A percentile compares a stretch with the other conserved stretches of the same genome.
These are phyloP conservation scores for Alternaria ethzedia DNA, from an alignment of 2,329 filamentous ascomycete species.

Conservation along the genomic window DNA sequence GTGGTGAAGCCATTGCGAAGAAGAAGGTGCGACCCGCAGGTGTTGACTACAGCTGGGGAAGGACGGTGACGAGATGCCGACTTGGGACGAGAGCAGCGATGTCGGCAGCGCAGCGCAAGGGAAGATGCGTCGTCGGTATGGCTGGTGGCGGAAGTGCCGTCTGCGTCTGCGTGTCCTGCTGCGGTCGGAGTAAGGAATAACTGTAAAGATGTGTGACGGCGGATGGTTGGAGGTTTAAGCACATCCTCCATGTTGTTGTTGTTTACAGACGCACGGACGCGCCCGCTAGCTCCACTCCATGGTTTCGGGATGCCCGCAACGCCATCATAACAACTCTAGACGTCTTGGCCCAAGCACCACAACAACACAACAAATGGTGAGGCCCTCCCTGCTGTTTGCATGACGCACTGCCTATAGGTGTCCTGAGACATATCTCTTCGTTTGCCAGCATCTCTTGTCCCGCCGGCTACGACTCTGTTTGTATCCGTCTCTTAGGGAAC, in stretches of 20 bases:
- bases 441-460: not conserved
- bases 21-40: slow-evolving; percentile 21
- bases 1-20: slow-evolving; percentile 35
- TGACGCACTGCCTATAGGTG: slow-evolving; percentile 6
- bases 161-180: slow-evolving; percentile 27
- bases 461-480: not conserved
- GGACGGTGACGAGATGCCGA: slow-evolving; percentile 18
- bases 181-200: slow-evolving; percentile 39
- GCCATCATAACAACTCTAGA: slow-evolving; percentile 31
- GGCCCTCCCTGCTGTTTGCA: slow-evolving; percentile 9
- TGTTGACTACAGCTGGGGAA: slow-evolving; percentile 14
- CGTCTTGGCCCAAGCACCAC: slow-evolving; percentile 27
- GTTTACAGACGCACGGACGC: slow-evolving; percentile 23
- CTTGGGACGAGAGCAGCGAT: slow-evolving; percentile 26
- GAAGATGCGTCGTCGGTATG: slow-evolving; percentile 15
- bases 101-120: slow-evolving; percentile 21
- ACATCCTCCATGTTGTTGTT: slow-evolving; percentile 35
- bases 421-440: slow-evolving; percentile 5
- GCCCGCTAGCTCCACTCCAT: slow-evolving; percentile 23
- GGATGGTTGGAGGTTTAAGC: slow-evolving; percentile 37
- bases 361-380: slow-evolving; percentile 19
- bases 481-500: slow-evolving; percentile 13
- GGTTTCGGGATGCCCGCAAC: slow-evolving; percentile 33
- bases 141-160: slow-evolving; percentile 26
- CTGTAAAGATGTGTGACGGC: slow-evolving; percentile 46